A percentile compares a stretch with the other conserved stretches of the same genome.
Evolutionary conservation across 768 basidiomycete genomes (phyloP).

Genomic region (Mycena latifolia): DNA sequence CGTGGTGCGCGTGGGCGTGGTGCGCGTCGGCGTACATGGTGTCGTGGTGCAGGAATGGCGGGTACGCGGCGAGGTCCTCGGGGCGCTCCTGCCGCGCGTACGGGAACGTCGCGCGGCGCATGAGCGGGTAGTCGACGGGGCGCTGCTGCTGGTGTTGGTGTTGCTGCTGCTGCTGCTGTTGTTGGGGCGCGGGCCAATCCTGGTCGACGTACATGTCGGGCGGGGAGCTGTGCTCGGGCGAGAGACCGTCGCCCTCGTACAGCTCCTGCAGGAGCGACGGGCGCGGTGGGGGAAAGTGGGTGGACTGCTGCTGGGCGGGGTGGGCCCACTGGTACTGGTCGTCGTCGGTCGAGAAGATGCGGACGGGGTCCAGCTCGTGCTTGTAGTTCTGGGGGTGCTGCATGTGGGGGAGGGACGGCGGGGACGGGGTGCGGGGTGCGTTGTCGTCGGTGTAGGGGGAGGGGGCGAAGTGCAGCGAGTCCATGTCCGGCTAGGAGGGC

Average conservation of each 20-base stretch:
- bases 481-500: constrained; percentile 44
- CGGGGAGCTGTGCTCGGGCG: constrained; percentile 48
- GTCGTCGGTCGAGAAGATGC: constrained; percentile 59
- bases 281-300: constrained; percentile 42
- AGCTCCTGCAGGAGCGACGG: constrained; percentile 78
- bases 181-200: constrained; percentile 35
- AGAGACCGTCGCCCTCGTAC: constrained; percentile 70
- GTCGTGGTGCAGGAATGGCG: constrained; percentile 57
- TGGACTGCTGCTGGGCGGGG: constrained; percentile 35
- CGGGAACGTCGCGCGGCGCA: constrained; percentile 81
- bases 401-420: constrained; percentile 51
- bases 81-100: constrained; percentile 81
- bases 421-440: constrained; percentile 82
- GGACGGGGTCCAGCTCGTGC: constrained; percentile 56
- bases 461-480: constrained; percentile 63
- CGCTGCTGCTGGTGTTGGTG: constrained; percentile 25
- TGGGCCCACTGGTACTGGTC: constrained; percentile 13
- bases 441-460: constrained; percentile 52
- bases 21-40: too few species aligned
- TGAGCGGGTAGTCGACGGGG: constrained; percentile 59
- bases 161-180: constrained; percentile 21
- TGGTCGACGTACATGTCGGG: constrained; percentile 45
- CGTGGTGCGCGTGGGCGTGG: constrained; percentile 42
- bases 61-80: constrained; percentile 54
- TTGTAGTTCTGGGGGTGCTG: constrained; percentile 45